Evolutionary conservation across 1,139 yeast genomes (phyloP), one percentile per base, ranked within the genome.

Genomic region (Saccharomyces hybrid): DNA sequence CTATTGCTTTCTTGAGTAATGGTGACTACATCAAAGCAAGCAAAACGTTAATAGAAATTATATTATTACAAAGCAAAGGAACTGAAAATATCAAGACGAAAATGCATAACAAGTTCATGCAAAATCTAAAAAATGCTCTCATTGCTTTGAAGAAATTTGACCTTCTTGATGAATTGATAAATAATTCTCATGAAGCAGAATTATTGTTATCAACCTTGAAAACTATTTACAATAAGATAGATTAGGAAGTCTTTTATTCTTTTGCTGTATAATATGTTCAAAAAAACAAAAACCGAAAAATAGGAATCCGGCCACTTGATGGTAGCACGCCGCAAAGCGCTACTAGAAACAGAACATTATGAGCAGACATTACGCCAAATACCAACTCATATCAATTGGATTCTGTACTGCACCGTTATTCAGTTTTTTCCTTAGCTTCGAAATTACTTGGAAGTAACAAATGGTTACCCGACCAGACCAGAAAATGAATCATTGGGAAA

Each of bases 1-100:
- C 98, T 6, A 97, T 93, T 9, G 86, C 96, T 1, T 90, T 96
- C 64, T 89, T 91, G 67, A 93, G 91, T 70, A 91, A 93, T 71
- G 97, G 98, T 0, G 90, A 97, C 73, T 91, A 88, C 72, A 85
- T 87, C 65, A 98, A 93, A 68, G 98, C 98, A 0, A 31, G 34
- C 34, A 31, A 31, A 31, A 31, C 34, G 5, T 11, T 31, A 31
- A 31, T 31, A 31, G 34, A 31, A 13, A 31, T 31, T 31, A 31
- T 31, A 31, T 31, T 31, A 31, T 31, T 31, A 31, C 34, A 31
- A 31, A 31, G 14, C 14, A 31, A 31, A 31, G 34, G 34, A 31
- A 31, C 6, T 31, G 34, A 31, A 31, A 31, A 31, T 31, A 31
- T 31, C 34, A 31, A 31, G 34, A 31, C 34, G 34, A 31, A 31